Percentiles rank a stretch among this genome's conserved stretches.
Evolutionary conservation across 1,284 basidiomycete species (phyloP).

Genomic region (Melampsora abietis-canadensis): DNA sequence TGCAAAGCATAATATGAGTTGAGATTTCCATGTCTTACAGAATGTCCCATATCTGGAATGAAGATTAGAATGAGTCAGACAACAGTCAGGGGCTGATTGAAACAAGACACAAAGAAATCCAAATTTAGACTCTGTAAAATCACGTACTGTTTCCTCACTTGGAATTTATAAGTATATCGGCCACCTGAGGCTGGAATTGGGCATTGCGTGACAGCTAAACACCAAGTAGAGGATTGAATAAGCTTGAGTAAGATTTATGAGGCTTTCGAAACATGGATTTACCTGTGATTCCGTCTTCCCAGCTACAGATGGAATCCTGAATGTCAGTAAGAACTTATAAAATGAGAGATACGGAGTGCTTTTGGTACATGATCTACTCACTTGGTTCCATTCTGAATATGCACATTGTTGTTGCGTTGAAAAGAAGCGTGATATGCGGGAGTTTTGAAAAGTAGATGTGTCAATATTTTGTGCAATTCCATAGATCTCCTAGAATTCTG

Average conservation of each 20-base stretch:
- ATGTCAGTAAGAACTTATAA: not conserved
- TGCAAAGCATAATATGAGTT: not conserved
- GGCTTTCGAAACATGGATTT: not conserved
- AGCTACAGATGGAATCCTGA: slow-evolving; percentile 8
- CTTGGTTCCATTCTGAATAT: slow-evolving; percentile 4
- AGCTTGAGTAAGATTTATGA: not conserved
- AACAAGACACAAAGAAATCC: not conserved
- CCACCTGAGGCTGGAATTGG: slow-evolving; percentile 33
- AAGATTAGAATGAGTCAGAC: not conserved
- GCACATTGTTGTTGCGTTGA: not conserved
- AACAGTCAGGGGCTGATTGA: not conserved
- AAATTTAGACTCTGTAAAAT: not conserved
- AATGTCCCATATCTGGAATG: not conserved
- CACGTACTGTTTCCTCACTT: slow-evolving; percentile 26
- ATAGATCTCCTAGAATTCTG: not conserved
- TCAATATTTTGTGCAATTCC: not conserved
- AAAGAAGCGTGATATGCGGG: too few species aligned
- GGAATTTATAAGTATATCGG: slow-evolving; percentile 36
- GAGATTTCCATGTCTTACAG: not conserved
- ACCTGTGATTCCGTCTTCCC: slow-evolving; percentile 42
- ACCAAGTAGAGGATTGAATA: not conserved
- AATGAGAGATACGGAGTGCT: not conserved
- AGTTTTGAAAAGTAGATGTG: not conserved
- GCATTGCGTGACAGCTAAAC: slow-evolving; percentile 30
- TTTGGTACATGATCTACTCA: not conserved